phyloP scores from a whole-genome alignment of 257 asterid genomes.

The Nicotiana tabacum region DNA sequence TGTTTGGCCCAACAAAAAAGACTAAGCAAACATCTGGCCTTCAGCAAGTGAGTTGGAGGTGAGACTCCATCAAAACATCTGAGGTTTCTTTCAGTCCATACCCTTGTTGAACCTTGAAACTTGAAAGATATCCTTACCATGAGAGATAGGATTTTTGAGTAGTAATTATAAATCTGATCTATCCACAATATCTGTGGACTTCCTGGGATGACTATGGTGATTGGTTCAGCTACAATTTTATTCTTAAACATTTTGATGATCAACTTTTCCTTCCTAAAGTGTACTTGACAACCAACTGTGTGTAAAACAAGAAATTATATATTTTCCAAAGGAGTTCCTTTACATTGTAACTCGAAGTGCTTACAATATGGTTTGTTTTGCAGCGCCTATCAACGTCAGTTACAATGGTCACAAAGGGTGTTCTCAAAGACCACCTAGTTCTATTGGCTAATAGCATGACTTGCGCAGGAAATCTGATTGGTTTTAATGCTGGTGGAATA shows the following conservation, averaged over 20 bases:
- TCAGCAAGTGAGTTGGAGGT: too few species aligned
- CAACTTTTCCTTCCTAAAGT: background rate
- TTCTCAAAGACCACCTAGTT: constrained; percentile 91
- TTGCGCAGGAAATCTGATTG: constrained; percentile 79
- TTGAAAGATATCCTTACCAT: background rate
- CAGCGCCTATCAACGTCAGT: constrained; percentile 94
- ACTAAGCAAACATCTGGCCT: too few species aligned
- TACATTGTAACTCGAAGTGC: background rate
- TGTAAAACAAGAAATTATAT: background rate
- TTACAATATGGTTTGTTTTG: constrained; percentile 12
- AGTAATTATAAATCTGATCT: background rate
- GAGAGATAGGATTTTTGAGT: background rate
- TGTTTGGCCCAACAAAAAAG: too few species aligned
- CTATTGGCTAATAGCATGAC: constrained; percentile 94
- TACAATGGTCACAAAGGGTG: constrained; percentile 96
- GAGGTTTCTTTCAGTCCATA: too few species aligned
- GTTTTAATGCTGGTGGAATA: constrained; percentile 88
- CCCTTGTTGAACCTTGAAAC: background rate
- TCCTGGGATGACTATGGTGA: background rate
- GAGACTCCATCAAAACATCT: background rate
- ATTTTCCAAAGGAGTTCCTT: background rate
- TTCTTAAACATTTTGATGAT: background rate
- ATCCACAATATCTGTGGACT: background rate
- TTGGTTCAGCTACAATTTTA: background rate
- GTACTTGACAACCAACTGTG: background rate